A percentile compares a stretch with the other conserved stretches of the same genome.
phyloP scores from a whole-genome alignment of 1,284 basidiomycete genomes.

The Paramarasmius palmivorus region DNA sequence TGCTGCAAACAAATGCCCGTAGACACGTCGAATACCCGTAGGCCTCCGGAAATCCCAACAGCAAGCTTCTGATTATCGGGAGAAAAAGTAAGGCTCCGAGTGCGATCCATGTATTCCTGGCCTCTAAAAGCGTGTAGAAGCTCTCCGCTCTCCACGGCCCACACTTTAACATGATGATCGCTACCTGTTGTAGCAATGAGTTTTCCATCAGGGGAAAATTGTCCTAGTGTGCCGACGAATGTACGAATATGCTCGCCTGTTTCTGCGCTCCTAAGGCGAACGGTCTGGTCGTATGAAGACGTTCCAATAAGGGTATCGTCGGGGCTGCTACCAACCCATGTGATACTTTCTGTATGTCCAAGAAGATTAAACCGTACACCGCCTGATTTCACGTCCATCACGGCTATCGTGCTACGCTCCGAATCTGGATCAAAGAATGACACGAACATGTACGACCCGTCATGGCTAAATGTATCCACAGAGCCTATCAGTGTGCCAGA shows the following conservation, averaged over 20 bases:
- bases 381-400: slow-evolving; percentile 8
- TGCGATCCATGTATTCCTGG: slow-evolving; percentile 6
- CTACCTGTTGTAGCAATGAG: slow-evolving; percentile 10
- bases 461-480: slow-evolving; percentile 12
- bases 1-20: slow-evolving; percentile 6
- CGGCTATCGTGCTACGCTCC: too few species aligned
- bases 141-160: slow-evolving; percentile 13
- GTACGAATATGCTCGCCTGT: slow-evolving; percentile 9
- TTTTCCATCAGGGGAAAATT: slow-evolving; percentile 14
- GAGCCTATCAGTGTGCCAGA: background rate
- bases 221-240: slow-evolving; percentile 6
- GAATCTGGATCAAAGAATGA: background rate
- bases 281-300: slow-evolving; percentile 15
- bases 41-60: background rate
- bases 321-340: slow-evolving; percentile 15
- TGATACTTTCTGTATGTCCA: slow-evolving; percentile 11
- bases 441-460: slow-evolving; percentile 10
- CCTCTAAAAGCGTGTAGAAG: slow-evolving; percentile 13
- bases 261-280: slow-evolving; percentile 14
- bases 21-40: slow-evolving; percentile 8
- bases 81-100: slow-evolving; percentile 14
- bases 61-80: slow-evolving; percentile 11
- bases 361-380: slow-evolving; percentile 8
- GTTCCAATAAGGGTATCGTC: slow-evolving; percentile 13
- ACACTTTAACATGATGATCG: slow-evolving; percentile 11